phyloP scores from a whole-genome alignment of 2,329 filamentous ascomycete genomes.

The Xylariomycetidae sp. region DNA sequence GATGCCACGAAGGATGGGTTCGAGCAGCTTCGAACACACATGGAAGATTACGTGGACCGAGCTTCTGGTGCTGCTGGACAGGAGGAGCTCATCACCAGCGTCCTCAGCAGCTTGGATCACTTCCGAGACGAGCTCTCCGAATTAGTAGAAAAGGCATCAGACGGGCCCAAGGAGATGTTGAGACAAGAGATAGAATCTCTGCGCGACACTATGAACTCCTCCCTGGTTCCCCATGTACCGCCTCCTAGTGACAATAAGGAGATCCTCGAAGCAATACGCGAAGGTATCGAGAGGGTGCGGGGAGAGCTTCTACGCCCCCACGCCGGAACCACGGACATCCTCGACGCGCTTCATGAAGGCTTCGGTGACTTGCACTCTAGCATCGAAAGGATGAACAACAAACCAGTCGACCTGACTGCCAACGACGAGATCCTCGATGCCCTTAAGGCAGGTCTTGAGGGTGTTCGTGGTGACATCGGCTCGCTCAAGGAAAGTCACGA shows the following conservation, averaged over 20 bases:
- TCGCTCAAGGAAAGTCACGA: constrained; percentile 56
- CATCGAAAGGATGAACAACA: constrained; percentile 73
- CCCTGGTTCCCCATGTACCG: constrained; percentile 56
- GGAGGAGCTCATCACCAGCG: constrained; percentile 70
- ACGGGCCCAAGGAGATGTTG: constrained; percentile 62
- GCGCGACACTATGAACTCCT: constrained; percentile 69
- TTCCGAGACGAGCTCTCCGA: constrained; percentile 64
- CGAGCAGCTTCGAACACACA: constrained; percentile 72
- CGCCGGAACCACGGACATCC: constrained; percentile 76
- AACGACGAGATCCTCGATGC: constrained; percentile 89
- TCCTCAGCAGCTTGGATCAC: constrained; percentile 60
- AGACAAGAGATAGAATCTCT: constrained; percentile 79
- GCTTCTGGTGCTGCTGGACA: constrained; percentile 65
- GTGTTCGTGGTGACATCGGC: constrained; percentile 73
- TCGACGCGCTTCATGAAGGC: constrained; percentile 87
- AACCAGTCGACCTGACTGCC: constrained; percentile 75
- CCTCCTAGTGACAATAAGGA: constrained; percentile 50
- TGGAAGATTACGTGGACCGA: constrained; percentile 76
- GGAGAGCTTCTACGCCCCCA: constrained; percentile 66
- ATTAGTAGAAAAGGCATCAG: constrained; percentile 46
- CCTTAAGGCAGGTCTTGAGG: constrained; percentile 74
- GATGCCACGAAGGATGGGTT: constrained; percentile 79
- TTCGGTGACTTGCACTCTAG: constrained; percentile 71
- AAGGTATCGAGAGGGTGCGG: constrained; percentile 70
- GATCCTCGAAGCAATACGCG: constrained; percentile 64